Evolutionary conservation across 106 monocot genomes (phyloP).

Genomic region (Dendrobium nobile): DNA sequence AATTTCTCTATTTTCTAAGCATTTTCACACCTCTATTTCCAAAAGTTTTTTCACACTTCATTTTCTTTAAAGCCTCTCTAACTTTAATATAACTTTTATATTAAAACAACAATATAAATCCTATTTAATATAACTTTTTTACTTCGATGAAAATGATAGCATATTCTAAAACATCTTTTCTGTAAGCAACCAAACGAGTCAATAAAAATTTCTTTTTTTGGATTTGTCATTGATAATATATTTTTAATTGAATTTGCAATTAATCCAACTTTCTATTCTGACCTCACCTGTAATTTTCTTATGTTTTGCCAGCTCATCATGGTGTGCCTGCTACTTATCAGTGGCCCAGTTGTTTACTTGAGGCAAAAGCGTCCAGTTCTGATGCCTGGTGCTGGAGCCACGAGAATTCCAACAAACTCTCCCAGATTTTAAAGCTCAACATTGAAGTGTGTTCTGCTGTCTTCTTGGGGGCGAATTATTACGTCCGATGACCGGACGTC

Average conservation of each 20-base stretch:
- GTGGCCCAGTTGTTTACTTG: slow-evolving; percentile 44
- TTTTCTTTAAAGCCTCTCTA: too few relatives aligned
- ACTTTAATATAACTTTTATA: too few relatives aligned
- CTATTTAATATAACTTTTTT: too few relatives aligned
- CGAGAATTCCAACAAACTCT: slow-evolving; percentile 45
- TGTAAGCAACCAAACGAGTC: too few relatives aligned
- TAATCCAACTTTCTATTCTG: background rate
- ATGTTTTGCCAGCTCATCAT: slow-evolving; percentile 37
- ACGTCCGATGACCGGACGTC: too few relatives aligned
- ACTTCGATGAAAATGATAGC: too few relatives aligned
- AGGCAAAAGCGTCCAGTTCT: slow-evolving; percentile 23
- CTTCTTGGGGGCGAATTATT: too few relatives aligned
- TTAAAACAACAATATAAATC: too few relatives aligned
- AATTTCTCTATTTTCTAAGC: too few relatives aligned
- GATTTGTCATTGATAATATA: background rate
- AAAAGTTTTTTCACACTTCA: too few relatives aligned
- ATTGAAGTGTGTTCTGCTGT: background rate
- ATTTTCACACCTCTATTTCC: too few relatives aligned
- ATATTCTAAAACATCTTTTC: too few relatives aligned
- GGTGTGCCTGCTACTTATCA: slow-evolving; percentile 41
- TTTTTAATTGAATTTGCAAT: background rate
- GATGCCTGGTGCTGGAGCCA: slow-evolving; percentile 29
- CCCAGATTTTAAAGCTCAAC: slow-evolving; percentile 29
- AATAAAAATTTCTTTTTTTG: background rate
- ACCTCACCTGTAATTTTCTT: background rate